Evolutionary conservation across 164 flowering plant genomes (phyloP), one percentile per base, ranked within the genome.

Genomic region (Liquidambar formosana): DNA sequence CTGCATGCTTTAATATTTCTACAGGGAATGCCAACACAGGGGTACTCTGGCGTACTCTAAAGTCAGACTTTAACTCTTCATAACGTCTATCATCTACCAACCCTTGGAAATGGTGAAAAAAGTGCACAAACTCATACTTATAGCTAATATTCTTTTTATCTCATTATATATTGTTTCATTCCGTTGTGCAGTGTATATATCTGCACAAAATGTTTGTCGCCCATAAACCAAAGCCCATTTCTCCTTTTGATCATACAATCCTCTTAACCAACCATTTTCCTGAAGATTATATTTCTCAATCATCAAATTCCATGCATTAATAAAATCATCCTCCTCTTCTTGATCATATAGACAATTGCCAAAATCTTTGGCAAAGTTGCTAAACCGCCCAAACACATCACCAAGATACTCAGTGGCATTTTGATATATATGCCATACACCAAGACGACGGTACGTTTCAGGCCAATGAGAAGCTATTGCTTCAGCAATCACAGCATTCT

Each of bases 181-280:
- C 26, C 48, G 25, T 43, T 61, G 64, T 19, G 49, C 22, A 18
- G 26, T 2, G 3, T 3, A 41, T 25, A 61, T 61, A 21, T 61
- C 48, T 11, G 49, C 64, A 43, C 64, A 61, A 61, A 61, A 61
- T 61, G 26, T 19, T 9, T 61, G 11, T 19, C 26, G 23, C 19
- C 49, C 48, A 43, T 61, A 61, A 11, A 10, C 64, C 14, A 61
- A n/a, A 61, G 64, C 48, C 64, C 64, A 61, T 44, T 43, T 61
- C 12, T 61, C 64, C 22, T 18, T 43, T 41, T 53, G 25, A 9
- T 53, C 19, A 19, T 19, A 53, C 22, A 53, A 19, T 2, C 22
- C 57, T 18, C 22, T 4, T 25, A 53, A 53, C 57, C 57, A 53
- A 4, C 22, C 22, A 19, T 25, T 25, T 8, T 11, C 61, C 12